Evolutionary conservation across 1,284 basidiomycete species (phyloP), one percentile per base, ranked within the genome.

Genomic region (Moniliophthora roreri): DNA sequence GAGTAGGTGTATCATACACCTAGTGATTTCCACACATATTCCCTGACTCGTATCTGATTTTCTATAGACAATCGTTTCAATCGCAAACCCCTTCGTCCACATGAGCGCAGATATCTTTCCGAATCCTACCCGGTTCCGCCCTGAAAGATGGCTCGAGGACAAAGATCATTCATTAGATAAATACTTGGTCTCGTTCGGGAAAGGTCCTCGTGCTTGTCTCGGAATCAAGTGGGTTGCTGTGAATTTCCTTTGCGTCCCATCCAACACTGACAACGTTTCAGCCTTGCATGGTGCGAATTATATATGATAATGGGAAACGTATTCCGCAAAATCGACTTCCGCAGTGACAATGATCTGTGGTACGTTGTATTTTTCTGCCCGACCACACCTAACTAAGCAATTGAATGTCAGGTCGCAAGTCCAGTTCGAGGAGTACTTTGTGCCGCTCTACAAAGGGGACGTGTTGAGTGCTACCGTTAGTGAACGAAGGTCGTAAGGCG

Each of bases 121-220:
- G 16, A 62, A 65, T 10, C 64, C 69, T 0, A 51, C 60, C 10
- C 53, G 55, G 0, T 71, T 71, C 55, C 51, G 55, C 18, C 68
- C 69, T 2, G 68, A 69, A 24, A 57, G 66, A n/a, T 68, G 66
- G 66, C 58, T 66, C 11, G 48, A 54, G 1, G 34, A 52, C 5
- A 34, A 56, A 9, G 52, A 55, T 4, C 49, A 44, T 26, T 28
- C 51, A 13, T 47, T 57, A 2, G 59, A 51, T 15, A 54, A 41
- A 3, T 60, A 52, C 7, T 36, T 64, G 20, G 58, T 60, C 3
- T 44, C 50, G 3, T 63, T 62, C 36, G 59, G 56, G 9, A 59
- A 58, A 47, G 63, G 60, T 0, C 53, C 56, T 9, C 52, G 60
- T 4, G 58, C 49, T 16, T 65, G 63, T 39, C 36, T 65, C 3